Percentiles rank a stretch among this genome's conserved stretches.
Conservation (phyloP, 345 rosid genomes). For the Populus pruinosa region DNA sequence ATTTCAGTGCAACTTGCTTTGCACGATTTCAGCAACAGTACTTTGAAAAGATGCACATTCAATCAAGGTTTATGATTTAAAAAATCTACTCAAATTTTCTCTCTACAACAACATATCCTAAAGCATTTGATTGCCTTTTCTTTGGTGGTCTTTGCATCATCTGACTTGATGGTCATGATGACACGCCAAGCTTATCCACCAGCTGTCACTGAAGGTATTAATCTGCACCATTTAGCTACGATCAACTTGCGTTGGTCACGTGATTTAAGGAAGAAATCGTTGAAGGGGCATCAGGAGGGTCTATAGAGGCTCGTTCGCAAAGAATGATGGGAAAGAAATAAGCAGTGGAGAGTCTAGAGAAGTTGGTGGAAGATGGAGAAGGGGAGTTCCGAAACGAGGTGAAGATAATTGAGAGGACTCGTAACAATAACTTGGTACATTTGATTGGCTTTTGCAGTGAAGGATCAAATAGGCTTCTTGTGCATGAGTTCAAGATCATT, state of each 20-base stretch:
- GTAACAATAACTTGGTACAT: neutral
- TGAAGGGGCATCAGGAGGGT: neutral
- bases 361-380: neutral
- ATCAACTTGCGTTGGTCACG: neutral
- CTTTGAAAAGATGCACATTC: too few species aligned
- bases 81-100: too few species aligned
- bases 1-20: too few species aligned
- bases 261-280: neutral
- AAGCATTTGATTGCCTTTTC: neutral
- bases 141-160: neutral
- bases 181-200: neutral
- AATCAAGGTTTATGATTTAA: too few species aligned
- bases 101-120: too few species aligned
- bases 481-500: slow-evolving; percentile 2
- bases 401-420: neutral
- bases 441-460: neutral
- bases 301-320: neutral
- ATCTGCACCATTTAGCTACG: neutral
- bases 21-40: too few species aligned
- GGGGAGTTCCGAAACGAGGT: neutral
- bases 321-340: neutral
- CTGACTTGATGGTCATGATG: neutral
- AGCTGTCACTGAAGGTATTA: neutral
- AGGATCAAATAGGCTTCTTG: neutral
- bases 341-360: neutral